Conservation (phyloP, 176 grass and related monocot genomes). For the Musa itinerans region DNA sequence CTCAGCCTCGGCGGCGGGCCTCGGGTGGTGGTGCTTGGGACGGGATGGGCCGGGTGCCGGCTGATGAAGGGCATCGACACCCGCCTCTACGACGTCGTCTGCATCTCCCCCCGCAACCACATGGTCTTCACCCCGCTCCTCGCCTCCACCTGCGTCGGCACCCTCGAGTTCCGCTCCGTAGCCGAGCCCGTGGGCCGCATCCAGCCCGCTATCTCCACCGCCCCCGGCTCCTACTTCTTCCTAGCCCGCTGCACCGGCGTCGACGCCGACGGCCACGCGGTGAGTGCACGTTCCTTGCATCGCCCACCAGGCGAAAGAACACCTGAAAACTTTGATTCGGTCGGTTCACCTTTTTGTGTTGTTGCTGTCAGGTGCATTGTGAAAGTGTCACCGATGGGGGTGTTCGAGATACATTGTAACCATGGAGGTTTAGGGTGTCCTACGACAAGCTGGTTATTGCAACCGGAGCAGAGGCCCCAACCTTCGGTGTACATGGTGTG, state of each 20-base stretch:
- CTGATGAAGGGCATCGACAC: conserved; percentile 85
- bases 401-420: neutral
- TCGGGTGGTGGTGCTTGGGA: conserved; percentile 75
- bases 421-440: conserved; percentile 10
- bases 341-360: too few relatives aligned
- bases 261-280: conserved; percentile 51
- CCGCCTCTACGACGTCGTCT: conserved; percentile 59
- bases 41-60: conserved; percentile 77
- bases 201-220: too few relatives aligned
- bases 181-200: too few relatives aligned
- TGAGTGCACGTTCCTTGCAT: conserved; percentile 24
- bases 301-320: too few relatives aligned
- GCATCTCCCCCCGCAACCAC: conserved; percentile 84
- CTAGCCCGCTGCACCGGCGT: conserved; percentile 60
- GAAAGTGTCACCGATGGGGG: conserved; percentile 10
- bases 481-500: conserved; percentile 82
- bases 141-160: too few relatives aligned
- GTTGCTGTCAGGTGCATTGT: conserved; percentile 55
- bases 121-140: too few relatives aligned
- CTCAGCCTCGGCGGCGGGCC: too few relatives aligned
- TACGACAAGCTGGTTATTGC: conserved; percentile 93
- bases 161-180: too few relatives aligned
- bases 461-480: conserved; percentile 79
- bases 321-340: too few relatives aligned
- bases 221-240: conserved; percentile 70